Base-by-base conservation (phyloP, 169 alveolate species). In the Hammondia hammondi region DNA sequence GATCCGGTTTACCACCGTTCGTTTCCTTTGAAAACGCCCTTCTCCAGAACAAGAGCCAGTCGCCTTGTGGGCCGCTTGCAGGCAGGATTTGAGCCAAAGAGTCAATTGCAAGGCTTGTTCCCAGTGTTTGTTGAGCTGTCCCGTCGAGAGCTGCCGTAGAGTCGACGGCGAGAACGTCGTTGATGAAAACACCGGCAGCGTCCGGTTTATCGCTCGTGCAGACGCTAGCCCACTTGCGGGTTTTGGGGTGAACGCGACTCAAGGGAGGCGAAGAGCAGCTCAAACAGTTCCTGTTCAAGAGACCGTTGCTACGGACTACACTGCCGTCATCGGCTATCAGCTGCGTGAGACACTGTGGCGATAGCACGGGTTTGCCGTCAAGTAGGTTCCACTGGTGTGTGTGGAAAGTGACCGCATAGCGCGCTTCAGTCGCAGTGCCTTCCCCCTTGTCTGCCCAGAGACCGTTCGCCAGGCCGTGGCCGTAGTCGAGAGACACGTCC, bases 41-140 rank as follows among this genome's bases (percentile, higher is more conserved):
- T n/a, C 70, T 35, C 90, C 90, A 82, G 70, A 82, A 82, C 70
- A 82, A 43, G 24, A 82, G 90, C 90, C 90, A 82, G 5, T 82
- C 85, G 46, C 77, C 87, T 82, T 43, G 90, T 43, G 12, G 24
- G 5, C 70, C 87, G 6, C 7, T 4, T 6, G 43, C 43, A 2
- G 90, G 90, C 14, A 82, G 24, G 37, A 82, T 82, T 35, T 82
- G 90, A 43, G 90, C 90, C 37, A 0, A 21, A 7, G 85, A 21
- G 85, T 73, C 85, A 6, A 73, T 21, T 10, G 85, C 24, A 46
- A 35, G 19, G 43, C 43, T 10, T 32, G 85, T 24, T 21, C 10
- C 67, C 39, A 70, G 32, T 4, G 21, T 45, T 0, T 43, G 90
- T n/a, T 29, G 37, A 9, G 70, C 37, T 12, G 2, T 52, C 24